These are phyloP conservation scores for Anthracocystis setariae DNA, from an alignment of 1,284 basidiomycete species.

Conservation along the genomic window DNA sequence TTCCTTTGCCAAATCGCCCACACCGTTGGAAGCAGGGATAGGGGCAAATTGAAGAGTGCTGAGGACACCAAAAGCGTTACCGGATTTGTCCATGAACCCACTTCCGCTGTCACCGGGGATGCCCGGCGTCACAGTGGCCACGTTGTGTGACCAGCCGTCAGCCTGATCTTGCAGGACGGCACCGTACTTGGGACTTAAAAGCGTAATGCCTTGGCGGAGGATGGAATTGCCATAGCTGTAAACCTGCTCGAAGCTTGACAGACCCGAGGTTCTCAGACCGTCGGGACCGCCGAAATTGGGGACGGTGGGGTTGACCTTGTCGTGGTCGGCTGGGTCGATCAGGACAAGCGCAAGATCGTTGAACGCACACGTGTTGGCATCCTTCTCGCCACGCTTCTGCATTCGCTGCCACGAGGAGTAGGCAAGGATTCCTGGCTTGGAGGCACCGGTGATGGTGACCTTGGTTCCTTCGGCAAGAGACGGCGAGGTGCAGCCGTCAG, in stretches of 20 bases:
- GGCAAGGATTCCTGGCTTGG: conserved; percentile 36
- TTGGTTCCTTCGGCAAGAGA: conserved; percentile 48
- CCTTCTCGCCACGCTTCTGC: conserved; percentile 46
- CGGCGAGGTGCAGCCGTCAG: conserved; percentile 43
- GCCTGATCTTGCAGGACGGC: conserved; percentile 38
- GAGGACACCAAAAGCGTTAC: conserved; percentile 46
- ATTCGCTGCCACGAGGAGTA: conserved; percentile 54
- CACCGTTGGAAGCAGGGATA: conserved; percentile 46
- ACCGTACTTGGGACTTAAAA: conserved; percentile 55
- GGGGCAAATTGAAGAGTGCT: conserved; percentile 51
- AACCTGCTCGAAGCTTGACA: conserved; percentile 37
- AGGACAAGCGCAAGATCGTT: conserved; percentile 52
- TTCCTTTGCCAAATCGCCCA: conserved; percentile 44
- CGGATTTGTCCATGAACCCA: conserved; percentile 46
- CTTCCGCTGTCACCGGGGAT: conserved; percentile 54
- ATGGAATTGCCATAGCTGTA: conserved; percentile 57
- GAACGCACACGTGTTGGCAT: conserved; percentile 48
- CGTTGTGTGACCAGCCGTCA: conserved; percentile 51
- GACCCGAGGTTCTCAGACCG: conserved; percentile 29
- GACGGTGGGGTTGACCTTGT: conserved; percentile 52
- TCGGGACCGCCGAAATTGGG: conserved; percentile 52
- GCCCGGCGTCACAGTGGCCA: conserved; percentile 41
- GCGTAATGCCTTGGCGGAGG: conserved; percentile 46
- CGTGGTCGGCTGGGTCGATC: conserved; percentile 51
- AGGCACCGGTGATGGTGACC: conserved; percentile 53